phyloP scores from a whole-genome alignment of 2,329 filamentous ascomycete species.

The Fusarium pseudograminearum region DNA sequence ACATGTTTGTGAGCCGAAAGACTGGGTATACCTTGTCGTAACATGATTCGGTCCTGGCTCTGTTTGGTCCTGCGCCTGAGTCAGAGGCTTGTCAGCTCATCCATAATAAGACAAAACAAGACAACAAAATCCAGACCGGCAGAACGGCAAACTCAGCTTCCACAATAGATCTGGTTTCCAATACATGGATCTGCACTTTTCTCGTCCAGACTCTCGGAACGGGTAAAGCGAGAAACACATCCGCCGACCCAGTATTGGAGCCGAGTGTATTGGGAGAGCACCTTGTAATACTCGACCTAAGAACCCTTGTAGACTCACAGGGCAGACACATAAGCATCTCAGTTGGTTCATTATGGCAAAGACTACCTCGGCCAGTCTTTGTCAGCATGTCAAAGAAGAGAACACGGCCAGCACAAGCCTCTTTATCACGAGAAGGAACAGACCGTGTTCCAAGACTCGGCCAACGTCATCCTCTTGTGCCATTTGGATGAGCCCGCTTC shows the following conservation, averaged over 20 bases:
- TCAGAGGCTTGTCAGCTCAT: not conserved
- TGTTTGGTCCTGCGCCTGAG: not conserved
- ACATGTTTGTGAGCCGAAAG: not conserved
- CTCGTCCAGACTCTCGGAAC: not conserved
- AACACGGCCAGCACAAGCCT: not conserved
- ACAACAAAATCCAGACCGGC: not conserved
- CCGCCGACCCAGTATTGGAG: not conserved
- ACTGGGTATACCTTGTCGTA: slow-evolving; percentile 4
- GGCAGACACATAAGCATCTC: not conserved
- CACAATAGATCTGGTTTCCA: slow-evolving; percentile 5
- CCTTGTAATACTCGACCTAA: not conserved
- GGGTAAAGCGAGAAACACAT: not conserved
- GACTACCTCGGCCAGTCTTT: not conserved
- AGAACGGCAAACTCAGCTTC: not conserved
- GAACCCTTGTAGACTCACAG: not conserved
- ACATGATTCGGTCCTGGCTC: not conserved
- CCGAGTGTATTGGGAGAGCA: not conserved
- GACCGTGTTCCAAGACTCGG: not conserved
- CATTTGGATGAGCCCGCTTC: not conserved
- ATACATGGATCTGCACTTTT: slow-evolving; percentile 3
- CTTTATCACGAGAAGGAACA: slow-evolving; percentile 7
- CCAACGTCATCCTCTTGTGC: not conserved
- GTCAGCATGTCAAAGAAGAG: not conserved
- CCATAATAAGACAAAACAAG: not conserved
- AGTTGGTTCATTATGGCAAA: slow-evolving; percentile 2